Evolutionary conservation across 768 basidiomycete species (phyloP), one percentile per base, ranked within the genome.

Genomic region (Russula sp.): DNA sequence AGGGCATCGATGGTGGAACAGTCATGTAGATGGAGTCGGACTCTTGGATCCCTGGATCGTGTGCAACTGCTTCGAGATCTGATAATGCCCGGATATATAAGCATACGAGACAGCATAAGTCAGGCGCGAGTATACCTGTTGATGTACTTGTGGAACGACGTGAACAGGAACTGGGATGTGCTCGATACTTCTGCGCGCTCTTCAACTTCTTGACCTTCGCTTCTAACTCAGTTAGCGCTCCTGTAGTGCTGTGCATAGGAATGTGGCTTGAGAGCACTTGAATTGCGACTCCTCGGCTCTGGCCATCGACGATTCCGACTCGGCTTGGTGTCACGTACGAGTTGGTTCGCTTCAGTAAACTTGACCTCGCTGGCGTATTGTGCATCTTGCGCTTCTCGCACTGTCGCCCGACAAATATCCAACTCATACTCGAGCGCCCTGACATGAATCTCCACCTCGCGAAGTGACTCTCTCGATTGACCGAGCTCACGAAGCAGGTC

Each of bases 381-480:
- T 42, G 63, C 57, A 8, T 64, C 63, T 64, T 54, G 48, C 0
- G 36, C 51, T 20, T 28, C 34, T 16, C 36, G 40, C 57, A 59
- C 14, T 34, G 18, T 32, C 13, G 13, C 42, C 32, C n/a, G 30
- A 32, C 51, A 59, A 20, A 18, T 16, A 10, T 34, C 18, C 30
- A 64, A 24, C 24, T 63, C 57, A 20, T 32, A 5, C 28, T 14
- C 24, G 20, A 64, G 16, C 24, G 36, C 11, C 9, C 8, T 38
- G 13, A 26, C 49, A 10, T 6, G 44, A 46, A 11, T 46, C 51
- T 36, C 52, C 8, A 48, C 26, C 18, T 63, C 38, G 22, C 3
- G n/a, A 13, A 40, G n/a, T 18, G 28, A 3, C 28, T 50, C 56
- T 5, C 30, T 36, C 49, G n/a, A 49, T 28, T 8, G 62, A 20